Evolutionary conservation across 306 rosid species (phyloP), one percentile per base, ranked within the genome.

Genomic region (Senna tora): DNA sequence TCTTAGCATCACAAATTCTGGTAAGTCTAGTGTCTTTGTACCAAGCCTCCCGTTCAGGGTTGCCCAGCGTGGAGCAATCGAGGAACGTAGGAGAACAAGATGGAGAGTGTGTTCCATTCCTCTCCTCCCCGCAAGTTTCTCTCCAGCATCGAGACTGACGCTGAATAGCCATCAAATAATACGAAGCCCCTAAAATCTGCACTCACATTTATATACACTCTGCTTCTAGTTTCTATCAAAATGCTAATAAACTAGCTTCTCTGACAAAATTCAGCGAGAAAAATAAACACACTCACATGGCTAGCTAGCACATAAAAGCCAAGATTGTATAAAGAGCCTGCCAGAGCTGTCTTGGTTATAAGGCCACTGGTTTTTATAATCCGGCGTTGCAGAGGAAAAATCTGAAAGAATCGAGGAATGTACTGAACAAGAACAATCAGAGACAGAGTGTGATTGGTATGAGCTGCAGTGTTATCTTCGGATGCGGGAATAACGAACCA

Each of bases 271-370:
- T n/a, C 30, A 21, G 16, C 4, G 57, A 65, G 50, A 16, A 16
- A 58, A 32, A 54, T 60, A n/a, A 16, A 57, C 46, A 34, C 72
- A 43, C 78, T 79, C 84, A 89, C 97, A 79, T 91, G 98, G 55
- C 91, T 92, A 41, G 92, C 92, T 20, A 94, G 78, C 64, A 83
- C 72, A 75, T 87, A 91, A 62, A 82, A 84, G 15, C 89, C 82
- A 72, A 94, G 97, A 86, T 94, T 94, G 84, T 89, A 91, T 5
- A 76, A 78, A 17, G 98, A 92, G 15, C 97, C 97, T 10, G 89
- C 91, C 81, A 93, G 77, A 51, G 96, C 92, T 38, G 88, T 91
- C 84, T 86, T 86, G 67, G 92, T 83, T 67, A 94, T 86, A 3
- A 88, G 87, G 15, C 98, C 98, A 0, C 96, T 86, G 21, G 87